Conservation (phyloP, 345 rosid species). For the Pistacia atlantica region DNA sequence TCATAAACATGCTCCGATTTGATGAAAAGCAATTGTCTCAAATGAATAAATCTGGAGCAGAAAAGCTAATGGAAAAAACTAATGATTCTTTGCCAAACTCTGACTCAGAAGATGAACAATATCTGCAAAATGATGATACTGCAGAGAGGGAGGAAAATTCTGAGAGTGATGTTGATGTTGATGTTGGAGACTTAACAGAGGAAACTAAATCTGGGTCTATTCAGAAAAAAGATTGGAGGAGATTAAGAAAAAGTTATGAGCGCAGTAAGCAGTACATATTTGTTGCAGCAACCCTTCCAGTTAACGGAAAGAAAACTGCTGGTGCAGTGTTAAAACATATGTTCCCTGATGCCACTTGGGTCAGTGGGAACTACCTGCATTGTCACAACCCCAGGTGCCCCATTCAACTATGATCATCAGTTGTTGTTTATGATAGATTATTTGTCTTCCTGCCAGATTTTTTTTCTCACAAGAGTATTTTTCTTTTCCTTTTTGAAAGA, state of each 20-base stretch:
- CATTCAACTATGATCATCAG: conserved; percentile 8
- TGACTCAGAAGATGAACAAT: conserved; percentile 32
- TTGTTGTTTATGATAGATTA: background rate
- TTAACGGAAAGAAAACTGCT: conserved; percentile 91
- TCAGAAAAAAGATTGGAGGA: conserved; percentile 71
- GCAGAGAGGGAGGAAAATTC: conserved; percentile 43
- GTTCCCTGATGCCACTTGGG: conserved; percentile 90
- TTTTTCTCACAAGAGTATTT: background rate
- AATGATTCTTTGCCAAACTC: conserved; percentile 29
- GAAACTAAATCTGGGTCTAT: conserved; percentile 32
- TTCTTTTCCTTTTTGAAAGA: background rate
- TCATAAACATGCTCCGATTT: conserved; percentile 75
- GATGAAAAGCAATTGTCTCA: conserved; percentile 78
- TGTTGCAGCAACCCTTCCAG: conserved; percentile 96
- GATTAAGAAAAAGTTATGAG: conserved; percentile 68
- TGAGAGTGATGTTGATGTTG: conserved; percentile 41
- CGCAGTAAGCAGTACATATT: conserved; percentile 93
- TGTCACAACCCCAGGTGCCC: conserved; percentile 87
- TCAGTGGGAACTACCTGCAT: conserved; percentile 91
- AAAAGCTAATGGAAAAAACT: conserved; percentile 31
- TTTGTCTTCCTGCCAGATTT: background rate
- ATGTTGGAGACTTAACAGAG: conserved; percentile 24
- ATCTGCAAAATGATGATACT: conserved; percentile 30
- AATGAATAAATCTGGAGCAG: conserved; percentile 32
- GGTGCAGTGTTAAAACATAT: conserved; percentile 84